phyloP scores from a whole-genome alignment of 1,284 basidiomycete genomes.

The Tylopilus orsonianus region DNA sequence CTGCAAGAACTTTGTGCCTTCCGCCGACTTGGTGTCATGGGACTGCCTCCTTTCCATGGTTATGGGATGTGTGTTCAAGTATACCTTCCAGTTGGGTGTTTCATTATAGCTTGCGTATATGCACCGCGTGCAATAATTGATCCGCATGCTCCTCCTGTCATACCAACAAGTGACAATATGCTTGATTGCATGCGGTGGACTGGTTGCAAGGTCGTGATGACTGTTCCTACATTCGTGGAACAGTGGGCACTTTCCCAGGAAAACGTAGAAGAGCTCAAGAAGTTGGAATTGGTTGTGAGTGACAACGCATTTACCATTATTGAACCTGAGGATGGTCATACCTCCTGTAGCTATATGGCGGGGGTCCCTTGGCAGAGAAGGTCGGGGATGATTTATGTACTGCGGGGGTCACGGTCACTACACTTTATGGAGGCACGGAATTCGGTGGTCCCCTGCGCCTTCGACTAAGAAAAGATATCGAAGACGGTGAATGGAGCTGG shows the following conservation, averaged over 20 bases:
- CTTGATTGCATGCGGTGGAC: slow-evolving; percentile 11
- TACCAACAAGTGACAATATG: slow-evolving; percentile 21
- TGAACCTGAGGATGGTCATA: no score
- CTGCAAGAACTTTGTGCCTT: neutral
- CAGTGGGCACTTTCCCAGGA: no score
- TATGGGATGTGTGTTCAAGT: slow-evolving; percentile 21
- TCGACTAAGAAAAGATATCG: neutral
- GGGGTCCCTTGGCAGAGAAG: slow-evolving; percentile 26
- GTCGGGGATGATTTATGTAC: slow-evolving; percentile 21
- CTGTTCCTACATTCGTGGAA: neutral
- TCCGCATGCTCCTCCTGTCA: slow-evolving; percentile 15
- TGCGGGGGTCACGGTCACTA: slow-evolving; percentile 21
- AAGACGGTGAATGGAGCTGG: slow-evolving; percentile 36
- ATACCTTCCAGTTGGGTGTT: slow-evolving; percentile 17
- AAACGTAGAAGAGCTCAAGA: neutral
- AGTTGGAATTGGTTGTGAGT: neutral
- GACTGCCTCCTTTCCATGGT: slow-evolving; percentile 28
- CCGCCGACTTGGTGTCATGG: slow-evolving; percentile 26
- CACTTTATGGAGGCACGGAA: slow-evolving; percentile 29
- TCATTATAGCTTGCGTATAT: slow-evolving; percentile 16
- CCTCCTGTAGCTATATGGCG: slow-evolving; percentile 21
- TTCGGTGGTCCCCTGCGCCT: slow-evolving; percentile 24
- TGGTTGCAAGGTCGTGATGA: neutral
- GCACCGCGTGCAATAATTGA: slow-evolving; percentile 14
- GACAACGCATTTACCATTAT: no score